Evolutionary conservation across 805 yeast genomes (phyloP), one percentile per base, ranked within the genome.

Genomic region (Vanderwaltozyma tropicalis): DNA sequence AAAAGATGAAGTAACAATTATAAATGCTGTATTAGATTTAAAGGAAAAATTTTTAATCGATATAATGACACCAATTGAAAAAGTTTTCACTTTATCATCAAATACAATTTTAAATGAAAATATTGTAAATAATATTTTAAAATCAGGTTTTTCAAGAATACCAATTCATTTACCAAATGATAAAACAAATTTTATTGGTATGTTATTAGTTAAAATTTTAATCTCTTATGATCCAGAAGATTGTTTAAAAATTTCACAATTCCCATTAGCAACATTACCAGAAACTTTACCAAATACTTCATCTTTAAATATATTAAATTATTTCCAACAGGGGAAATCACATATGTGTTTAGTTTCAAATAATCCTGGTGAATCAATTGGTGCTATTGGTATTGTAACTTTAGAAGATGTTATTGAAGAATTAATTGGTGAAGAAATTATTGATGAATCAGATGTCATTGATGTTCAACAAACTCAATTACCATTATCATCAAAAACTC

Each of bases 361-460:
- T 40, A 68, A 69, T 32, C 97, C 97, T 0, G 98, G 98, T 31
- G 74, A 71, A 48, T 71, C 80, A 1, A 68, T 69, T 28, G 96
- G 96, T 16, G 92, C 96, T 1, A 57, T 81, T 24, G 98, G 98
- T 46, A 94, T 89, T 9, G 67, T 89, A 31, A 89, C 98, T 1
- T 67, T 89, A 43, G 98, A 89, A 62, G 98, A 89, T 55, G 96
- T 89, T n/a, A 92, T 89, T 54, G 98, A 89, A 61, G 98, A 89
- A 62, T 70, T 89, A 46, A 89, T 89, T 59, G 98, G 98, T 35
- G 97, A 89, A 62, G 98, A 89, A 59, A 89, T 89, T 53, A 89
- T 89, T 30, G 98, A 89, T 56, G 98, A 89, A 63, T 77, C 87
- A 18, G 98, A 89, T 57, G 96, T 92, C 15, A 87, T 82, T 53